phyloP scores from a whole-genome alignment of 2,329 filamentous ascomycete species.

The Verticillium alfalfae region DNA sequence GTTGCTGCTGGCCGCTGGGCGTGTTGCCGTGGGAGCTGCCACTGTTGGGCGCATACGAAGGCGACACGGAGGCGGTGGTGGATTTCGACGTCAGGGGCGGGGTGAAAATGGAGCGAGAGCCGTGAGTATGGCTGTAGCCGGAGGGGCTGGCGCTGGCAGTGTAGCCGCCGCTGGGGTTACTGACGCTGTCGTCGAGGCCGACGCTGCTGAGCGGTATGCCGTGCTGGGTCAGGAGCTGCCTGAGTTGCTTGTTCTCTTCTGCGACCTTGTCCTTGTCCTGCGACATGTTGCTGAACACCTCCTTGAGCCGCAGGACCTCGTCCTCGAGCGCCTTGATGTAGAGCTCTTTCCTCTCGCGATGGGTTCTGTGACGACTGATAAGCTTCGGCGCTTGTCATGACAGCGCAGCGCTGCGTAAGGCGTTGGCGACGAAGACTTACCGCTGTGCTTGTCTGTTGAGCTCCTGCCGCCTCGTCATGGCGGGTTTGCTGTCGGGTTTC shows the following conservation, averaged over 20 bases:
- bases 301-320: constrained; percentile 83
- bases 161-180: constrained; percentile 41
- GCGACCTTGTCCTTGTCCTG: constrained; percentile 71
- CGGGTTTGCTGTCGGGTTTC: constrained; percentile 94
- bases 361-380: constrained; percentile 58
- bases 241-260: constrained; percentile 76
- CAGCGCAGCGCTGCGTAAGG: not conserved
- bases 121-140: constrained; percentile 50
- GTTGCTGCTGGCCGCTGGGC: constrained; percentile 22
- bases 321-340: constrained; percentile 94
- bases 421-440: constrained; percentile 39
- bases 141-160: constrained; percentile 53
- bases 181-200: constrained; percentile 34
- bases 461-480: constrained; percentile 85
- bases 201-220: constrained; percentile 34
- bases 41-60: constrained; percentile 14
- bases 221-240: constrained; percentile 46
- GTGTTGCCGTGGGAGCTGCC: not conserved
- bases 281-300: constrained; percentile 68
- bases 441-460: constrained; percentile 93
- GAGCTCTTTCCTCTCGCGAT: constrained; percentile 92
- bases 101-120: constrained; percentile 40
- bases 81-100: constrained; percentile 40
- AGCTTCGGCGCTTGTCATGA: constrained; percentile 4
- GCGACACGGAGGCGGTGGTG: constrained; percentile 32